A percentile compares a stretch with the other conserved stretches of the same genome.
These are phyloP conservation scores for Mycena vitilis DNA, from an alignment of 768 basidiomycete genomes.

Conservation along the genomic window DNA sequence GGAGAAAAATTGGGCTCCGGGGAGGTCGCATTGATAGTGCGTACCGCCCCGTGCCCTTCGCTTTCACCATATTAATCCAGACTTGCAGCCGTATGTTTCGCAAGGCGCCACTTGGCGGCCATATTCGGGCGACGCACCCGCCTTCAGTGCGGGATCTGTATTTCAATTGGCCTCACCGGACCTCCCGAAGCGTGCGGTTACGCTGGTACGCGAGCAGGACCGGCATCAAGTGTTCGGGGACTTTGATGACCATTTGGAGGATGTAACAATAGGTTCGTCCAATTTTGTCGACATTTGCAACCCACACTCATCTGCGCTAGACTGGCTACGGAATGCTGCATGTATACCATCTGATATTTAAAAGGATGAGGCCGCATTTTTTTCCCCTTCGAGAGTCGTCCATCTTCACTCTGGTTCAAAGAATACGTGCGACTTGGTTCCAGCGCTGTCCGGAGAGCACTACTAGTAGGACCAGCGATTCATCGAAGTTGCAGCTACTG, in stretches of 20 bases:
- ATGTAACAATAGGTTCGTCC: constrained; percentile 65
- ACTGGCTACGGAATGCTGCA: constrained; percentile 57
- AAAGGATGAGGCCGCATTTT: background rate
- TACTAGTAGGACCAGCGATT: too few relatives aligned
- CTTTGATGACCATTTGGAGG: constrained; percentile 87
- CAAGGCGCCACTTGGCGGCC: constrained; percentile 62
- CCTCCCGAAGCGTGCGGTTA: constrained; percentile 59
- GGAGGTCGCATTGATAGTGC: constrained; percentile 68
- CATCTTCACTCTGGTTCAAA: too few relatives aligned
- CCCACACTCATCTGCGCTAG: constrained; percentile 38
- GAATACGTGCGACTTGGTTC: too few relatives aligned
- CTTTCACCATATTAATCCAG: background rate
- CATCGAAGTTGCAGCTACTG: too few relatives aligned
- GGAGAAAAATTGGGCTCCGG: constrained; percentile 65
- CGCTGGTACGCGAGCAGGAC: constrained; percentile 61
- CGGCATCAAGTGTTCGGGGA: constrained; percentile 74
- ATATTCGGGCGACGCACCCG: constrained; percentile 46
- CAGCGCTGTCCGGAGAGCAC: too few relatives aligned
- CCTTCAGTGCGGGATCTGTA: constrained; percentile 59
- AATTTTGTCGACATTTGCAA: constrained; percentile 33
- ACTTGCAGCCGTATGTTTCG: constrained; percentile 62
- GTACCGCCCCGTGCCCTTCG: constrained; percentile 39
- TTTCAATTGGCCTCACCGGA: constrained; percentile 61
- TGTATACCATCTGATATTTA: constrained; percentile 46
- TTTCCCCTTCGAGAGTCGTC: too few relatives aligned